These are phyloP conservation scores for Vigna hirtella DNA, from an alignment of 306 rosid species.

Conservation along the genomic window DNA sequence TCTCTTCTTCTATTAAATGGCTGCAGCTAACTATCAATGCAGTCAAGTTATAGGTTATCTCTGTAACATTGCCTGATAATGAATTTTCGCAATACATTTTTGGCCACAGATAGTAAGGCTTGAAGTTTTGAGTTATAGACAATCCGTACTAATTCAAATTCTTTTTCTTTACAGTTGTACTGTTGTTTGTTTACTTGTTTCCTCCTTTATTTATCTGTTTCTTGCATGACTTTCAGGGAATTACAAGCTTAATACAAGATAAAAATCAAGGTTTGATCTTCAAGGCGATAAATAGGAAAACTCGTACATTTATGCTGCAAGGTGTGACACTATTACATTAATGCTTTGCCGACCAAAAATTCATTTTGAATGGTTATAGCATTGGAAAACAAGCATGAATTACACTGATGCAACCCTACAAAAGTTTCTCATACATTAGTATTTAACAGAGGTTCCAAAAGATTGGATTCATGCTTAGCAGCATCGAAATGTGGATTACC, in stretches of 20 bases:
- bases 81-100: neutral
- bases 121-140: neutral
- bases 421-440: conserved; percentile 31
- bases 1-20: neutral
- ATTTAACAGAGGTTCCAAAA: conserved; percentile 43
- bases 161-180: conserved; percentile 15
- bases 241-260: conserved; percentile 33
- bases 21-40: conserved; percentile 9
- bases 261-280: conserved; percentile 35
- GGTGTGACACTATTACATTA: conserved; percentile 18
- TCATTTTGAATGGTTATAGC: conserved; percentile 8
- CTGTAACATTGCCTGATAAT: conserved; percentile 4
- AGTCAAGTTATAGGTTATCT: neutral
- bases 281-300: conserved; percentile 28
- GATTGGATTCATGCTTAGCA: conserved; percentile 38
- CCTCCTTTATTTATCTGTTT: conserved; percentile 23
- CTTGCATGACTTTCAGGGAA: conserved; percentile 42
- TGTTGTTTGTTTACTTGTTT: conserved; percentile 29
- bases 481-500: conserved; percentile 41
- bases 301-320: conserved; percentile 5
- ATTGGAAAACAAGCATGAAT: conserved; percentile 1
- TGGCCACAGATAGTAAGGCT: conserved; percentile 12
- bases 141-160: conserved; percentile 12
- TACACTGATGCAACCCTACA: conserved; percentile 21
- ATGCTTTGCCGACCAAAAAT: conserved; percentile 20